A percentile compares a stretch with the other conserved stretches of the same genome.
phyloP scores from a whole-genome alignment of 1,139 yeast genomes.

The Candida mesenterica region DNA sequence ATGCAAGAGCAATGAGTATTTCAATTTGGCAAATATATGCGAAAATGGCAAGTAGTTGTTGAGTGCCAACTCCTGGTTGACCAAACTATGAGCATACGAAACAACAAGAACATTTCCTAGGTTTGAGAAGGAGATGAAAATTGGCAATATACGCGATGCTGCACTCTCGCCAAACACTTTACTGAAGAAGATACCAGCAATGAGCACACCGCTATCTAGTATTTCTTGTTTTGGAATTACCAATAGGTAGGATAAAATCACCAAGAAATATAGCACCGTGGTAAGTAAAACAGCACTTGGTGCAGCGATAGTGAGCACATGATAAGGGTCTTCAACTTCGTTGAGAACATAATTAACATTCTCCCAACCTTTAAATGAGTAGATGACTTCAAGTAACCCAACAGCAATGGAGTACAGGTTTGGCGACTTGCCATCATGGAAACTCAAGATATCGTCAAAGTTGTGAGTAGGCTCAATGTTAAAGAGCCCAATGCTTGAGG shows the following conservation, averaged over 20 bases:
- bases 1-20: constrained; percentile 41
- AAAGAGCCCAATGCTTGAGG: constrained; percentile 28
- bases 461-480: constrained; percentile 20
- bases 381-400: constrained; percentile 40
- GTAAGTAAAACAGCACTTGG: constrained; percentile 64
- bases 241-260: constrained; percentile 69
- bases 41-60: constrained; percentile 75
- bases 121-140: constrained; percentile 73
- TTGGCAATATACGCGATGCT: constrained; percentile 61
- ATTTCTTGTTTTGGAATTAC: constrained; percentile 69
- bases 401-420: constrained; percentile 38
- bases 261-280: constrained; percentile 63
- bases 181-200: constrained; percentile 73
- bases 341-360: constrained; percentile 45
- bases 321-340: constrained; percentile 55
- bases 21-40: constrained; percentile 51
- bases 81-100: constrained; percentile 74
- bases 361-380: constrained; percentile 46
- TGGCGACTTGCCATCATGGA: constrained; percentile 16
- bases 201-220: constrained; percentile 60
- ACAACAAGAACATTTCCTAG: constrained; percentile 79
- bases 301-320: constrained; percentile 68
- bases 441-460: constrained; percentile 24
- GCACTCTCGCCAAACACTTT: constrained; percentile 69
- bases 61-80: constrained; percentile 70